Evolutionary conservation across 495 filamentous ascomycete genomes (phyloP).

Genomic region (Trichoderma reesei): DNA sequence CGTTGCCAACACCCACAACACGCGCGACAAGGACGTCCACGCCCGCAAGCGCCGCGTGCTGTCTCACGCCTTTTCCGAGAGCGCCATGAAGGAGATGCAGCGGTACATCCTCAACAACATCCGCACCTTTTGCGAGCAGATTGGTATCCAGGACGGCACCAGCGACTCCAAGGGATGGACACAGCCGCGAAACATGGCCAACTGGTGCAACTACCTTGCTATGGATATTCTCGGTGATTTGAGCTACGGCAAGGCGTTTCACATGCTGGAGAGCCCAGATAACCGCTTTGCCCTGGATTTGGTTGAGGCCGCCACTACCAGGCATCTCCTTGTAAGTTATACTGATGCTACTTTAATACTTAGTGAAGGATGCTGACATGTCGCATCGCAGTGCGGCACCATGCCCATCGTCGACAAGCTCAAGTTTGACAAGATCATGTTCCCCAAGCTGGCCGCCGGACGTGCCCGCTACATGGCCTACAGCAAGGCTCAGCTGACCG

Average conservation of each 20-base stretch:
- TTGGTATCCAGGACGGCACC: constrained; percentile 29
- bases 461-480: constrained; percentile 48
- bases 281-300: constrained; percentile 50
- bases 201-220: constrained; percentile 56
- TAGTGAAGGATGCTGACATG: constrained; percentile 1
- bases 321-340: constrained; percentile 44
- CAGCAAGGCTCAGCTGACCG: constrained; percentile 42
- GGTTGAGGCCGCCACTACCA: constrained; percentile 44
- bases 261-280: constrained; percentile 53
- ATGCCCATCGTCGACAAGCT: constrained; percentile 45
- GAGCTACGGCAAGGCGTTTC: constrained; percentile 60
- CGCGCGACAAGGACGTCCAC: constrained; percentile 49
- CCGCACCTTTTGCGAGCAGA: constrained; percentile 38
- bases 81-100: constrained; percentile 47
- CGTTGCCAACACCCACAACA: constrained; percentile 49
- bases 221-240: constrained; percentile 69
- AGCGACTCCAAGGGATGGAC: constrained; percentile 35
- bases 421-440: constrained; percentile 47
- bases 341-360: not conserved
- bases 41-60: constrained; percentile 55
- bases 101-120: constrained; percentile 46
- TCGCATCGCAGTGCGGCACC: constrained; percentile 36
- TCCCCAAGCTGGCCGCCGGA: constrained; percentile 44
- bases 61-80: constrained; percentile 52
- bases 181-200: constrained; percentile 43